phyloP scores from a whole-genome alignment of 371 early-diverging fungal species.

The Haplosporangium sp. region DNA sequence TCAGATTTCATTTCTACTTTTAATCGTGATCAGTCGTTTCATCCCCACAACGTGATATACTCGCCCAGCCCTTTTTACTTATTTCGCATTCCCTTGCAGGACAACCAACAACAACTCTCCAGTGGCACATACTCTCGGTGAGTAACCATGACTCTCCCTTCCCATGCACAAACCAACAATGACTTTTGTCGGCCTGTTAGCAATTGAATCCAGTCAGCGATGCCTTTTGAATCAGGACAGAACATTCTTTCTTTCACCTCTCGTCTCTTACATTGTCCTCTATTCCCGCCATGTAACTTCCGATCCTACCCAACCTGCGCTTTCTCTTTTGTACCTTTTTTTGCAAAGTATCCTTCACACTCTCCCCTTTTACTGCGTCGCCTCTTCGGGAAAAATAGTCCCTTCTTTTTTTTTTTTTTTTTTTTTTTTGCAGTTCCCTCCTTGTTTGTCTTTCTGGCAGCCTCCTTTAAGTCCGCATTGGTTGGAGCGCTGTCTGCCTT shows the following conservation, averaged over 20 bases:
- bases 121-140: neutral
- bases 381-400: neutral
- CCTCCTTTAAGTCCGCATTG: neutral
- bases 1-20: neutral
- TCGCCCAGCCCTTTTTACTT: too few species aligned
- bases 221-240: too few species aligned
- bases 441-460: neutral
- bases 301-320: too few species aligned
- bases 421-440: neutral
- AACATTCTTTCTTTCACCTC: too few species aligned
- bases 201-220: neutral
- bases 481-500: too few species aligned
- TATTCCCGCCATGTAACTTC: too few species aligned
- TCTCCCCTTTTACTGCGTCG: neutral
- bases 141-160: neutral
- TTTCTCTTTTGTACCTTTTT: neutral
- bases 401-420: neutral
- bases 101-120: neutral
- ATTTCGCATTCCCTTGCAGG: too few species aligned
- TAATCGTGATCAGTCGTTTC: constrained; percentile 1
- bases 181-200: neutral
- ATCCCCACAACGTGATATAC: constrained; percentile 11
- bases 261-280: too few species aligned
- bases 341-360: neutral
- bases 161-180: neutral